Percentiles rank a stretch among this genome's conserved stretches.
Evolutionary conservation across 192 early-diverging fungal genomes (phyloP).

Genomic region (Backusella parvicylindrica): DNA sequence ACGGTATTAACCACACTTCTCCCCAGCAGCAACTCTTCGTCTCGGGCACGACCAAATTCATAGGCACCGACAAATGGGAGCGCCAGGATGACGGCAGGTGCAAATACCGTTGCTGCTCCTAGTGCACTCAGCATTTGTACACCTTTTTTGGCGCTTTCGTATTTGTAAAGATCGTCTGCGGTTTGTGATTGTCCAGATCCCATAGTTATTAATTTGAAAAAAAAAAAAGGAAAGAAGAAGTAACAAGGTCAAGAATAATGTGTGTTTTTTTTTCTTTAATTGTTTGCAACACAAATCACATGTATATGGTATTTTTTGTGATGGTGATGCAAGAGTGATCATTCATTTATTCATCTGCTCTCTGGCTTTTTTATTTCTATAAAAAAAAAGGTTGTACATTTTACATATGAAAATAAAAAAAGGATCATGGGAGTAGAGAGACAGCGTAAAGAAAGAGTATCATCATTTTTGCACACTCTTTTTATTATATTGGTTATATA

Average conservation of each 20-base stretch:
- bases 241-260: neutral
- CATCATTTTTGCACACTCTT: too few species aligned
- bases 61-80: slow-evolving; percentile 22
- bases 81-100: slow-evolving; percentile 19
- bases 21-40: slow-evolving; percentile 3
- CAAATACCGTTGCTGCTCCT: neutral
- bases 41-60: slow-evolving; percentile 5
- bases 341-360: neutral
- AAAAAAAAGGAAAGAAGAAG: neutral
- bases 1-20: neutral
- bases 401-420: too few species aligned
- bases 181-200: slow-evolving; percentile 12
- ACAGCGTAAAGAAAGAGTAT: too few species aligned
- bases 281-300: slow-evolving; percentile 11
- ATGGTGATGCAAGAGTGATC: neutral
- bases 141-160: slow-evolving; percentile 15
- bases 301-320: neutral
- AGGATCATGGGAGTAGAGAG: too few species aligned
- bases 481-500: too few species aligned
- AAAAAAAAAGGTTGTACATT: too few species aligned
- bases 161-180: slow-evolving; percentile 5
- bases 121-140: slow-evolving; percentile 5
- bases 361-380: too few species aligned
- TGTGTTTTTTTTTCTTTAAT: neutral
- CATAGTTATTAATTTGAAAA: neutral